A percentile compares a stretch with the other conserved stretches of the same genome.
phyloP scores from a whole-genome alignment of 352 stramenopile species.

The Pythium angustatum region DNA sequence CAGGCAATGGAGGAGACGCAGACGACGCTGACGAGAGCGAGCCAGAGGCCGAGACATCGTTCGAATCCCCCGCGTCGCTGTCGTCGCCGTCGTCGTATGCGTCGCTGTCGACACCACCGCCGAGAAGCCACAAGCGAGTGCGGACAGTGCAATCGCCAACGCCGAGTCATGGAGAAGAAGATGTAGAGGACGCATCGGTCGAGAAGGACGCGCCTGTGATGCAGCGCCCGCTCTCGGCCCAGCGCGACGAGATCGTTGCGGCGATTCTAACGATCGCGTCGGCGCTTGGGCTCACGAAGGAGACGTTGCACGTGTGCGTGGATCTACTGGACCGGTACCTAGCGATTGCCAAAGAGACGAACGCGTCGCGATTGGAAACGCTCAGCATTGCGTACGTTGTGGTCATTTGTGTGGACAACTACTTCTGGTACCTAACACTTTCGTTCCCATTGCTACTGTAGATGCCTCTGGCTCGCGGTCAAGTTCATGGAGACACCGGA shows the following conservation, averaged over 20 bases:
- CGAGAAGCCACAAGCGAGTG: background rate
- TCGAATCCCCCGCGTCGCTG: constrained; percentile 18
- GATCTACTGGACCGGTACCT: constrained; percentile 60
- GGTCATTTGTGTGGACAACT: no score
- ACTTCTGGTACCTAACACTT: no score
- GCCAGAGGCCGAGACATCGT: constrained; percentile 13
- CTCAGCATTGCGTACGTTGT: constrained; percentile 63
- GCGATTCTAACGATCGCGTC: constrained; percentile 67
- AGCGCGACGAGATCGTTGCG: constrained; percentile 67
- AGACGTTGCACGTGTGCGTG: constrained; percentile 65
- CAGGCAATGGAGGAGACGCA: background rate
- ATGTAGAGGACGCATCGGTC: background rate
- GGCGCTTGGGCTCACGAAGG: constrained; percentile 51
- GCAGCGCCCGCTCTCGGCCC: constrained; percentile 17
- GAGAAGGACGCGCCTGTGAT: background rate
- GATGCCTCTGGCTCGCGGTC: constrained; percentile 70
- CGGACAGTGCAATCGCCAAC: background rate
- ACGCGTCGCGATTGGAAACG: constrained; percentile 40
- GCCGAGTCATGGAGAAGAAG: background rate
- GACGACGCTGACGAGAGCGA: constrained; percentile 3
- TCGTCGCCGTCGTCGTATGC: constrained; percentile 1
- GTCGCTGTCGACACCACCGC: constrained; percentile 1
- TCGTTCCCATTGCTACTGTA: constrained; percentile 22
- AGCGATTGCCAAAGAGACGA: constrained; percentile 22
- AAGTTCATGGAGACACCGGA: constrained; percentile 68